A percentile compares a stretch with the other conserved stretches of the same genome.
Evolutionary conservation across 306 rosid genomes (phyloP).

Genomic region (Betula pendula): DNA sequence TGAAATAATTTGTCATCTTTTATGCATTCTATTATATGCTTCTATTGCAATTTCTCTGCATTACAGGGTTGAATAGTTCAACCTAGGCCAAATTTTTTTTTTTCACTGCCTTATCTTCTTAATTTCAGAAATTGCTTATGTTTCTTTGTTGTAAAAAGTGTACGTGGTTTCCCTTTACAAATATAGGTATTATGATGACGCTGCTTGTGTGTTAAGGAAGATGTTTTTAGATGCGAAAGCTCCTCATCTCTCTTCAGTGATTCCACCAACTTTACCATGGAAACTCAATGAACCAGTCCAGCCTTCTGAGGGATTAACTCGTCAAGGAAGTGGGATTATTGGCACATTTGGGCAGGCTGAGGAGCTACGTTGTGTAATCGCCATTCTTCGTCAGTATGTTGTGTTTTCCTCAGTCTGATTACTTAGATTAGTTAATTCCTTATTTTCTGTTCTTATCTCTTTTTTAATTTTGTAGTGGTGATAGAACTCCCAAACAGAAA

Average conservation of each 20-base stretch:
- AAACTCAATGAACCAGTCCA: conserved; percentile 71
- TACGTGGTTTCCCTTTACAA: conserved; percentile 21
- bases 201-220: conserved; percentile 96
- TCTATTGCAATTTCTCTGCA: neutral
- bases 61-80: neutral
- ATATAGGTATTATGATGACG: conserved; percentile 90
- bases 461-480: conserved; percentile 70
- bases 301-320: conserved; percentile 77
- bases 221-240: conserved; percentile 95
- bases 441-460: conserved; percentile 28
- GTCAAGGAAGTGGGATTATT: conserved; percentile 90
- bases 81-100: neutral
- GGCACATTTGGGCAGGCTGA: conserved; percentile 87
- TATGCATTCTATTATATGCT: neutral
- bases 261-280: conserved; percentile 97
- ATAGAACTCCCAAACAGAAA: conserved; percentile 99
- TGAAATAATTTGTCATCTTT: neutral
- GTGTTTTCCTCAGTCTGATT: conserved; percentile 16
- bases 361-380: conserved; percentile 95
- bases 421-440: conserved; percentile 9
- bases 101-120: neutral
- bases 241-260: conserved; percentile 88
- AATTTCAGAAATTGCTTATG: conserved; percentile 5
- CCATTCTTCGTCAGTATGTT: conserved; percentile 92
- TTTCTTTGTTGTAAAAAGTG: conserved; percentile 24